phyloP scores from a whole-genome alignment of 108 stramenopile genomes.

The Heterococcus sp. region DNA sequence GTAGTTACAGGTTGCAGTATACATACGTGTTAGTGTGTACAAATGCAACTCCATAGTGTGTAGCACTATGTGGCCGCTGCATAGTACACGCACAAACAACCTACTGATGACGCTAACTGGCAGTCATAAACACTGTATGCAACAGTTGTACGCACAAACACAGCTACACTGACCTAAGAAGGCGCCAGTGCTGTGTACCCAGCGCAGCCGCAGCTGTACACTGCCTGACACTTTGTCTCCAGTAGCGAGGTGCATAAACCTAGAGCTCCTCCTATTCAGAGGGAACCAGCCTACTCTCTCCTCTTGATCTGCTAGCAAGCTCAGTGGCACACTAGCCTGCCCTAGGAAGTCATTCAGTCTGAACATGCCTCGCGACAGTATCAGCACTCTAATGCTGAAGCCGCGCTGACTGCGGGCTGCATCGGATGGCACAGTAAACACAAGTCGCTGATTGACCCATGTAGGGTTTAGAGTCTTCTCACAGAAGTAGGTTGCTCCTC shows the following conservation, averaged over 20 bases:
- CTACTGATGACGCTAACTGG: too few species aligned
- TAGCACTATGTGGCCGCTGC: too few species aligned
- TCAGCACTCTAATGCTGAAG: constrained; percentile 15
- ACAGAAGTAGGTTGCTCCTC: constrained; percentile 35
- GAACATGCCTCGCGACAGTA: constrained; percentile 27
- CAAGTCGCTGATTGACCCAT: constrained; percentile 42
- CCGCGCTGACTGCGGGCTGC: constrained; percentile 40
- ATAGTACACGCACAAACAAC: too few species aligned
- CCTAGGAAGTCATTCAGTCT: constrained; percentile 40
- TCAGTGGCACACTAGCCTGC: constrained; percentile 31
- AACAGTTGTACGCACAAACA: too few species aligned
- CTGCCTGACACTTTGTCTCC: constrained; percentile 24
- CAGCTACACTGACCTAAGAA: constrained; percentile 2
- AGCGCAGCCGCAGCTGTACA: constrained; percentile 33
- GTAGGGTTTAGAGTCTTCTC: constrained; percentile 44
- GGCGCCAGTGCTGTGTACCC: constrained; percentile 15
- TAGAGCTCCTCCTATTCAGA: constrained; percentile 26
- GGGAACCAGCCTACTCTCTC: constrained; percentile 44
- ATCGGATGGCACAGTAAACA: constrained; percentile 33
- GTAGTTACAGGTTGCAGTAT: too few species aligned
- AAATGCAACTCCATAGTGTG: too few species aligned
- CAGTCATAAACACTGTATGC: too few species aligned
- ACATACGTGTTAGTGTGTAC: too few species aligned
- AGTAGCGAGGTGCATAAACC: constrained; percentile 29
- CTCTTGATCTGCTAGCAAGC: constrained; percentile 21